A percentile compares a stretch with the other conserved stretches of the same genome.
phyloP scores from a whole-genome alignment of 1,284 basidiomycete species.

The Rhodotorula sp. region DNA sequence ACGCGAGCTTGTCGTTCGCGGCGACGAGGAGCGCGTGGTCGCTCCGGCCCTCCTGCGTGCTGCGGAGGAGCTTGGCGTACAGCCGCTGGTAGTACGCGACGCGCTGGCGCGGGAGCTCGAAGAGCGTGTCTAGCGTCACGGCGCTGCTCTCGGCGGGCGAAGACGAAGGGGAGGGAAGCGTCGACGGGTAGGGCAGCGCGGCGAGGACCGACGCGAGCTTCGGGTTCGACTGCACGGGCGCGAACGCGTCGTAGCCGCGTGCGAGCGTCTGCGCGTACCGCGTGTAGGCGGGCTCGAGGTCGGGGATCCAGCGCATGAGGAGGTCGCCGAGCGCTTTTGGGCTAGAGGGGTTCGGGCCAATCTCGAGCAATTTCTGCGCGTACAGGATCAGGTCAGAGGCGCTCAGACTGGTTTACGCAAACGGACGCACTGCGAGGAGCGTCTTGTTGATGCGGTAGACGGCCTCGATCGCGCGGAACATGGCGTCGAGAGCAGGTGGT shows the following conservation, averaged over 20 bases:
- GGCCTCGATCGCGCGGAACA: constrained; percentile 90
- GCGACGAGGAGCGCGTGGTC: constrained; percentile 79
- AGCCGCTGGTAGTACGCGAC: constrained; percentile 92
- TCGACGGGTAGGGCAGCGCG: constrained; percentile 61
- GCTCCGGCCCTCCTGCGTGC: constrained; percentile 80
- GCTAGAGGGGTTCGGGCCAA: constrained; percentile 88
- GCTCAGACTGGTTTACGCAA: background rate
- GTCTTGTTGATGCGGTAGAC: constrained; percentile 88
- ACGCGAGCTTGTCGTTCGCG: constrained; percentile 79
- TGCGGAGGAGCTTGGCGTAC: constrained; percentile 82
- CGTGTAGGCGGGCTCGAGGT: constrained; percentile 82
- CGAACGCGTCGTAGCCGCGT: constrained; percentile 79
- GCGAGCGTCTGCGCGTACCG: constrained; percentile 74
- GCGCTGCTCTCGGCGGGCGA: constrained; percentile 52
- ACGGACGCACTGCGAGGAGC: constrained; percentile 66
- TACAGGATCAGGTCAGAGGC: background rate
- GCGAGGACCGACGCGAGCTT: constrained; percentile 69
- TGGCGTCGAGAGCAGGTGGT: constrained; percentile 82
- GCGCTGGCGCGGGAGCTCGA: constrained; percentile 65
- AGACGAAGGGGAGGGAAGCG: constrained; percentile 57
- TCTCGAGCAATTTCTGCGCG: constrained; percentile 82
- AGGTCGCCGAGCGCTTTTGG: constrained; percentile 93
- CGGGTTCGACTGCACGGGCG: constrained; percentile 71
- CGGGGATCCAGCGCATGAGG: constrained; percentile 95
- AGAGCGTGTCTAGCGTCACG: constrained; percentile 31